These are phyloP conservation scores for Flueggea neowawraea DNA, from an alignment of 441 rosid species.

Conservation along the genomic window DNA sequence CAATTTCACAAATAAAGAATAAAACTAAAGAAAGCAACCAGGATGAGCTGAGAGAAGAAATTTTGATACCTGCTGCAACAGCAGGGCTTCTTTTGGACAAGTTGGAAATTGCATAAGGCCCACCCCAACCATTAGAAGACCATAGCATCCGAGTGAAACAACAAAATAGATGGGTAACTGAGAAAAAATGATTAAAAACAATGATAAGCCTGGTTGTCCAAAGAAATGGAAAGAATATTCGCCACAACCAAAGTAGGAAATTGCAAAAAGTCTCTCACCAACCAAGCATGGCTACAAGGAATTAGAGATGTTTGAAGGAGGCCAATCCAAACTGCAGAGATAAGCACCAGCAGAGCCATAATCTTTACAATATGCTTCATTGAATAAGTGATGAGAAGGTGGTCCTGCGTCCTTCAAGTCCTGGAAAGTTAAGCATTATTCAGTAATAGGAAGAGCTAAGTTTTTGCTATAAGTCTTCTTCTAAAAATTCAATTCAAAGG, in stretches of 20 bases:
- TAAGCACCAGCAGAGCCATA: slow-evolving; percentile 47
- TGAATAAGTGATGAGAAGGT: slow-evolving; percentile 1
- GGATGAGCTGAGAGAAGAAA: background rate
- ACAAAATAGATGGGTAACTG: slow-evolving; percentile 80
- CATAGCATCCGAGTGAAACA: slow-evolving; percentile 90
- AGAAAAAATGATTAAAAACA: background rate
- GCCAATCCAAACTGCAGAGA: slow-evolving; percentile 73
- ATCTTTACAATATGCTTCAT: slow-evolving; percentile 94
- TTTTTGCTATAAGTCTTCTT: too few species aligned
- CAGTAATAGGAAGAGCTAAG: too few species aligned
- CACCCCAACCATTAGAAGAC: slow-evolving; percentile 86
- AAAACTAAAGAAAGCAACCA: background rate
- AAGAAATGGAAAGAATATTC: background rate
- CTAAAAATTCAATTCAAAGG: too few species aligned
- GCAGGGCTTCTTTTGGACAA: slow-evolving; percentile 80
- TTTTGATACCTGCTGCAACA: slow-evolving; percentile 67
- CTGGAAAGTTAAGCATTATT: too few species aligned
- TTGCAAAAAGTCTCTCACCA: slow-evolving; percentile 47
- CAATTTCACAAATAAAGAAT: background rate
- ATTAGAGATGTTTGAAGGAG: slow-evolving; percentile 71
- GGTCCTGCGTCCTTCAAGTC: background rate
- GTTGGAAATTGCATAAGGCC: slow-evolving; percentile 90
- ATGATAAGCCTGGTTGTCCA: slow-evolving; percentile 5
- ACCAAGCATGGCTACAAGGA: slow-evolving; percentile 60
- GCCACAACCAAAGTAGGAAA: background rate